These are phyloP conservation scores for Ophiocordyceps sinensis DNA, from an alignment of 2,329 filamentous ascomycete species.

Conservation along the genomic window DNA sequence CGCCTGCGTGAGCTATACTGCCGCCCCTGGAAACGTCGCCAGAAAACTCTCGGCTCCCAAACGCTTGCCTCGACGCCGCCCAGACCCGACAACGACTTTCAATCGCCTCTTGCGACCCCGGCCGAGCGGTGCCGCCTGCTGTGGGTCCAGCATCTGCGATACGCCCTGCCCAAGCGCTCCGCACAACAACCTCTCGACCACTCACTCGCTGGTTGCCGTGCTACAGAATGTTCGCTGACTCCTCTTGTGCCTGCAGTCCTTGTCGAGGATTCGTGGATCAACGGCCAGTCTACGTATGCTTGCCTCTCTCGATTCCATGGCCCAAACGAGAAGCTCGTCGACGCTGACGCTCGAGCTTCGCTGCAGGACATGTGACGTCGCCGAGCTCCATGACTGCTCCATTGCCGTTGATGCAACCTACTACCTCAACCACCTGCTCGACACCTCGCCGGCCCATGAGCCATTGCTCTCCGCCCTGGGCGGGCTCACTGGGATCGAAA, in stretches of 20 bases:
- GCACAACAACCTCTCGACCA: not conserved
- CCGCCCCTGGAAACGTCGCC: no score
- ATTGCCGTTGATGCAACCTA: slow-evolving; percentile 83
- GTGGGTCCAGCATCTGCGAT: no score
- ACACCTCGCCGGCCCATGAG: slow-evolving; percentile 57
- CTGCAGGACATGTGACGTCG: slow-evolving; percentile 43
- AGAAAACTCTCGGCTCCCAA: no score
- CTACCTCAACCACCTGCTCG: slow-evolving; percentile 69
- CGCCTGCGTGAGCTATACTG: no score
- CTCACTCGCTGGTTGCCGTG: not conserved
- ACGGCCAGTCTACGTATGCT: slow-evolving; percentile 21
- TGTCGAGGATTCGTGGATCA: slow-evolving; percentile 24
- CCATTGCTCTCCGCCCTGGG: slow-evolving; percentile 82
- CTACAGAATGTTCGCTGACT: slow-evolving; percentile 1
- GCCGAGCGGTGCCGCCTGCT: no score
- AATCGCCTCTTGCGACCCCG: no score
- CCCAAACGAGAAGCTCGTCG: not conserved
- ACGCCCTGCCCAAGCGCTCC: not conserved
- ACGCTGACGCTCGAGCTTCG: slow-evolving; percentile 8
- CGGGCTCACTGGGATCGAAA: slow-evolving; percentile 67
- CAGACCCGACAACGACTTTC: no score
- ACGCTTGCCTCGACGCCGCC: no score
- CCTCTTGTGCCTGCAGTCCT: slow-evolving; percentile 13
- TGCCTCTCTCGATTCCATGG: not conserved
- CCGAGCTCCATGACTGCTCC: slow-evolving; percentile 57